These are phyloP conservation scores for Metschnikowia colocasiae DNA, from an alignment of 805 yeast species.

Conservation along the genomic window DNA sequence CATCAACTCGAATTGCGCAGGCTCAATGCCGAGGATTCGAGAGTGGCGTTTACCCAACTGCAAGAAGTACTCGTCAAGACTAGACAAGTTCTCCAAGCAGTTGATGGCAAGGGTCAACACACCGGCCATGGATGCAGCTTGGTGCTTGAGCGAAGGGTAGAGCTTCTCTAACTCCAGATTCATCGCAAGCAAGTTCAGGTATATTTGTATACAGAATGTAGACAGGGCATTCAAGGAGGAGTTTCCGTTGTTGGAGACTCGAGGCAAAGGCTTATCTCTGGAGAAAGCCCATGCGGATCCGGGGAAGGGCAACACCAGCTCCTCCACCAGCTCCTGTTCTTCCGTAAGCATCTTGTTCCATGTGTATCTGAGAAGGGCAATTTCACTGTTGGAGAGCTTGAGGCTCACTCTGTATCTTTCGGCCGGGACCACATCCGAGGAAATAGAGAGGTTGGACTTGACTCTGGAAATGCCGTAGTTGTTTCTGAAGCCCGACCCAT, in stretches of 20 bases:
- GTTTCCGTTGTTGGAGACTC: conserved; percentile 13
- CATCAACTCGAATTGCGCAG: conserved; percentile 65
- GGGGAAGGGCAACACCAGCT: conserved; percentile 14
- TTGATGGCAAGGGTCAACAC: conserved; percentile 65
- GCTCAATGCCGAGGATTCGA: conserved; percentile 69
- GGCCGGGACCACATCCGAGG: conserved; percentile 18
- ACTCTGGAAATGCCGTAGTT: conserved; percentile 27
- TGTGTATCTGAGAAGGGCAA: conserved; percentile 43
- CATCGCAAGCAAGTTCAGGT: conserved; percentile 61
- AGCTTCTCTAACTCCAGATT: conserved; percentile 57
- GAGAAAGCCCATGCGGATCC: conserved; percentile 12
- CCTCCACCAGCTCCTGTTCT: conserved; percentile 24
- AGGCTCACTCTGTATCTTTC: conserved; percentile 22
- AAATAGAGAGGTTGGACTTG: conserved; percentile 22
- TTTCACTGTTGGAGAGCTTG: conserved; percentile 29
- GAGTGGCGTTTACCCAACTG: conserved; percentile 73
- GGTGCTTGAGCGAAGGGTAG: conserved; percentile 75
- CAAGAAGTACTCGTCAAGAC: conserved; percentile 55
- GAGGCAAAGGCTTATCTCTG: conserved; percentile 12
- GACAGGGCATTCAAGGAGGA: conserved; percentile 35
- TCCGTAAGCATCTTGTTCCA: conserved; percentile 39
- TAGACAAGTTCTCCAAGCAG: conserved; percentile 56
- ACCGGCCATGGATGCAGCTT: conserved; percentile 77
- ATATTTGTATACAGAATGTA: conserved; percentile 72
- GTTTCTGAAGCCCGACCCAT: conserved; percentile 7